These are phyloP conservation scores for Microthyrium microscopicum DNA, from an alignment of 2,329 filamentous ascomycete species.

Conservation along the genomic window DNA sequence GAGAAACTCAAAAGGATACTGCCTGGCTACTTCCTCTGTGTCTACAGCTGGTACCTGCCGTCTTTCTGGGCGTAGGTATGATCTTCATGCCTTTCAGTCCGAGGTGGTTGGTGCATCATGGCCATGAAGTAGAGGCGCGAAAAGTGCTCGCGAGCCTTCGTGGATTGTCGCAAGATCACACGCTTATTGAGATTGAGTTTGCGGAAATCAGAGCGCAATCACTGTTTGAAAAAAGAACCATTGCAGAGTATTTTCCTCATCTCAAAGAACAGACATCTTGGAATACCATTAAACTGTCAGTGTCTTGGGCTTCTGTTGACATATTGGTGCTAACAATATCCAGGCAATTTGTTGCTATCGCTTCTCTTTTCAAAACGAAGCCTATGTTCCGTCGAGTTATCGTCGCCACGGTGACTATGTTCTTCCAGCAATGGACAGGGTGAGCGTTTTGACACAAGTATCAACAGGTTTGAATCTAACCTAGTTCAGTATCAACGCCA, in stretches of 20 bases:
- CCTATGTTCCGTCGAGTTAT: constrained; percentile 51
- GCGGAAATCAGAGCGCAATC: constrained; percentile 71
- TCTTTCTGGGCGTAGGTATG: constrained; percentile 53
- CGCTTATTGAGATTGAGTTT: constrained; percentile 58
- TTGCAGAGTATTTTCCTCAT: constrained; percentile 51
- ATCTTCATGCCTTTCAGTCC: constrained; percentile 67
- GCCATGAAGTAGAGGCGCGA: constrained; percentile 51
- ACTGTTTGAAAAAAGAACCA: constrained; percentile 57
- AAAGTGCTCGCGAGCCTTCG: constrained; percentile 47
- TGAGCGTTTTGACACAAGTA: too few relatives aligned
- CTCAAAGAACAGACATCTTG: constrained; percentile 40
- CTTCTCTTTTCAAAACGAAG: constrained; percentile 44
- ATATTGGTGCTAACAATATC: constrained; percentile 22
- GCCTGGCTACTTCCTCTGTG: constrained; percentile 61
- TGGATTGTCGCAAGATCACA: constrained; percentile 42
- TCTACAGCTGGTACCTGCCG: constrained; percentile 51
- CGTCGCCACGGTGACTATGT: constrained; percentile 37
- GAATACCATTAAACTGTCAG: constrained; percentile 32
- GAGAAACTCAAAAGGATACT: constrained; percentile 41
- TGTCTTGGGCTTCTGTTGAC: neutral
- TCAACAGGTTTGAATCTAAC: too few relatives aligned
- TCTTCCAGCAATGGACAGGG: constrained; percentile 36
- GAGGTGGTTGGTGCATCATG: constrained; percentile 56
- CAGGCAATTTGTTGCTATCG: constrained; percentile 52
- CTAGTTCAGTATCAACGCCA: constrained; percentile 25